Conservation (phyloP, 1,139 yeast genomes). For the Candida glucosophila region DNA sequence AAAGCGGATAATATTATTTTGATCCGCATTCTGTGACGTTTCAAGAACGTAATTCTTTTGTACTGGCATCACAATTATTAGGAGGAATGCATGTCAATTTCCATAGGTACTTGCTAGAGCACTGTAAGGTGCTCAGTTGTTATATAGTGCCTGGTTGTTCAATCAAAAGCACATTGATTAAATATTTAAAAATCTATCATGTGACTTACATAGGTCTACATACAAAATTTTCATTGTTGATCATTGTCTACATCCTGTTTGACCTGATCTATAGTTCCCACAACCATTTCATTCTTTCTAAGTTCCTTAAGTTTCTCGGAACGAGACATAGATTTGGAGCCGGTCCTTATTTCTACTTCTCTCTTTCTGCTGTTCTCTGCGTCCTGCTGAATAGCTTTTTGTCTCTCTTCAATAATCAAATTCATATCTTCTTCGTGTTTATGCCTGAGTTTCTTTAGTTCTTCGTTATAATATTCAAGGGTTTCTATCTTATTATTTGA, state of each 20-base stretch:
- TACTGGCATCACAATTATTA: no score
- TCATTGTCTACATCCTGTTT: constrained; percentile 5
- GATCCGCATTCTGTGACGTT: no score
- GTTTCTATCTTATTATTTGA: constrained; percentile 23
- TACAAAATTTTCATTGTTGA: constrained; percentile 2
- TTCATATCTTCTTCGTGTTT: constrained; percentile 48
- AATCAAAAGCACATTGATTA: no score
- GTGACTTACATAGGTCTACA: no score
- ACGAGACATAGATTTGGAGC: constrained; percentile 36
- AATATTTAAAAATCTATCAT: no score
- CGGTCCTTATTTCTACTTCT: constrained; percentile 36
- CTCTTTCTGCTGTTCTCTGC: constrained; percentile 32
- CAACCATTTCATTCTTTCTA: constrained; percentile 58
- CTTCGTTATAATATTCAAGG: constrained; percentile 43
- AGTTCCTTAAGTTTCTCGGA: constrained; percentile 47
- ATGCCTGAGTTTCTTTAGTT: constrained; percentile 35
- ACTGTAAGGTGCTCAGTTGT: no score
- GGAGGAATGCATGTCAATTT: no score
- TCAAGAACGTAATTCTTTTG: no score
- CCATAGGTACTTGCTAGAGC: no score
- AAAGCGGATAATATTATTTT: no score
- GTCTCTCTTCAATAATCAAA: constrained; percentile 42
- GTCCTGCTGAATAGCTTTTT: constrained; percentile 50
- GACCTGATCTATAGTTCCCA: constrained; percentile 51
- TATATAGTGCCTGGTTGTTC: no score